These are phyloP conservation scores for Fermentozyma sake DNA, from an alignment of 1,139 yeast species.

Conservation along the genomic window DNA sequence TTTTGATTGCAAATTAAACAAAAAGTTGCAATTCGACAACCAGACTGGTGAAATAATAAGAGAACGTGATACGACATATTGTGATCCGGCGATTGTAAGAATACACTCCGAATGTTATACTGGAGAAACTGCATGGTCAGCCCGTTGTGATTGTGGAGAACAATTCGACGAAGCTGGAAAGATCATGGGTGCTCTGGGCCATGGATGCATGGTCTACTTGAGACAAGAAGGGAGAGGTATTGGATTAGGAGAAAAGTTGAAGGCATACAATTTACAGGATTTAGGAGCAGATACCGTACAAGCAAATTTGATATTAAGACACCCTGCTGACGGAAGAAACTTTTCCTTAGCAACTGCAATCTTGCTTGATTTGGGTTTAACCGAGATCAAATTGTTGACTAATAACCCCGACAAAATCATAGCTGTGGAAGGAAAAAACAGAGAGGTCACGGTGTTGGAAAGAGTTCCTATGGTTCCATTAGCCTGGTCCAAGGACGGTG, in stretches of 20 bases:
- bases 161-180: slow-evolving; percentile 98
- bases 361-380: slow-evolving; percentile 72
- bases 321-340: slow-evolving; percentile 95
- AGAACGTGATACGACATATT: slow-evolving; percentile 31
- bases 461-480: slow-evolving; percentile 96
- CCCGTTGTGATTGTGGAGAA: slow-evolving; percentile 98
- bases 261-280: slow-evolving; percentile 95
- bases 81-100: slow-evolving; percentile 55
- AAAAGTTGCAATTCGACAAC: slow-evolving; percentile 43
- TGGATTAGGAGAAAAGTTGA: slow-evolving; percentile 92
- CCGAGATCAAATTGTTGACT: slow-evolving; percentile 72
- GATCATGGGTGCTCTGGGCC: slow-evolving; percentile 79
- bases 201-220: slow-evolving; percentile 90
- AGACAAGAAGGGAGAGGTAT: slow-evolving; percentile 99
- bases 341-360: slow-evolving; percentile 94
- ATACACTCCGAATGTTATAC: slow-evolving; percentile 98
- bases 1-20: slow-evolving; percentile 42
- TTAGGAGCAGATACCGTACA: slow-evolving; percentile 98
- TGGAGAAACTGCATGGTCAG: slow-evolving; percentile 99
- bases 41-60: slow-evolving; percentile 46
- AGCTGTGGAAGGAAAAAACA: slow-evolving; percentile 84
- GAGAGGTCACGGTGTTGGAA: slow-evolving; percentile 67
- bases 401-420: slow-evolving; percentile 95
- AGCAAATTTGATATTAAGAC: slow-evolving; percentile 87
- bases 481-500: slow-evolving; percentile 60